Conservation (phyloP, 2,329 filamentous ascomycete genomes). For the Penicillium griseofulvum region DNA sequence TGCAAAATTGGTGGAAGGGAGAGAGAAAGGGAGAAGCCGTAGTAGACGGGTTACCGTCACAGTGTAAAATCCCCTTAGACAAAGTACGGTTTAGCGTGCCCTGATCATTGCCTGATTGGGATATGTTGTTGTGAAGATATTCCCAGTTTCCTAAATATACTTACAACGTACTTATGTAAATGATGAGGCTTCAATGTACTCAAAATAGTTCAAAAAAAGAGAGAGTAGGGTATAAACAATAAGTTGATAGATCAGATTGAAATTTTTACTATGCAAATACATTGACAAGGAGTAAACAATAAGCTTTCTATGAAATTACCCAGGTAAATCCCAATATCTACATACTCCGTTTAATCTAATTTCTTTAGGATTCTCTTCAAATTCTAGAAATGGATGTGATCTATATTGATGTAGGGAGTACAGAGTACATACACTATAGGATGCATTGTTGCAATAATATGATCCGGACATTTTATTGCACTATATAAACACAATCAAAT, state of each 20-base stretch:
- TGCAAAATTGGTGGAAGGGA: background rate
- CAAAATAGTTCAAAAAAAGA: no score
- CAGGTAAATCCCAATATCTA: no score
- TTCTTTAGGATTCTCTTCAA: no score
- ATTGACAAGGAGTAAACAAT: no score
- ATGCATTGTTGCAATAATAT: background rate
- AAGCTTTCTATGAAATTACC: no score
- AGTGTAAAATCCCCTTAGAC: conserved; percentile 16
- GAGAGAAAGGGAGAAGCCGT: conserved; percentile 2
- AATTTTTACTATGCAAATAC: no score
- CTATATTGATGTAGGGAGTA: background rate
- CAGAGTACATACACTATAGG: background rate
- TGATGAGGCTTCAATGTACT: background rate
- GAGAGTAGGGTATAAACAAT: no score
- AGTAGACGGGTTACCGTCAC: background rate
- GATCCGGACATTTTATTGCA: background rate
- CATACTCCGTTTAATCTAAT: no score
- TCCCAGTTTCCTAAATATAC: background rate
- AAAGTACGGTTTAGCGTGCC: conserved; percentile 21
- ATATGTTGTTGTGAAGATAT: conserved; percentile 9
- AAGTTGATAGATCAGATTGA: no score
- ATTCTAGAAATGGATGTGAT: background rate
- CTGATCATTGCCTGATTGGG: conserved; percentile 24
- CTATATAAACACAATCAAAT: background rate
- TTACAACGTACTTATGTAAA: background rate